Conservation (phyloP, 2,329 filamentous ascomycete genomes). For the Hypomyces rosellus region DNA sequence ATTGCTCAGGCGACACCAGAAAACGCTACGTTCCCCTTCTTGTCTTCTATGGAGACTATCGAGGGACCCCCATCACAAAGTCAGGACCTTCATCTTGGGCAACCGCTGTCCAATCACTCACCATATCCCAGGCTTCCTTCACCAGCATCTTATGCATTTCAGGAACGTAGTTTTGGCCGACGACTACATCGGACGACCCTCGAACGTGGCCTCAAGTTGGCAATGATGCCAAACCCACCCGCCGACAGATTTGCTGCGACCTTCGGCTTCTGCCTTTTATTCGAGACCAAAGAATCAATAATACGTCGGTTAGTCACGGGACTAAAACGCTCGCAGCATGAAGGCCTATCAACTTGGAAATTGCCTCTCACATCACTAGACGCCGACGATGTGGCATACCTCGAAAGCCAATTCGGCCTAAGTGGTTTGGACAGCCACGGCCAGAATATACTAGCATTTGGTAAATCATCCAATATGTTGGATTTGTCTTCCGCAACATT, state of each 20-base stretch:
- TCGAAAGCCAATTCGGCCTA: conserved; percentile 9
- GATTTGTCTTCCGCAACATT: conserved; percentile 41
- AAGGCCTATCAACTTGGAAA: conserved; percentile 51
- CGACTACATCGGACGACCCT: conserved; percentile 60
- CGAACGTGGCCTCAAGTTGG: conserved; percentile 56
- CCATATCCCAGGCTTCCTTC: conserved; percentile 32
- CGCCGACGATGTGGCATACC: conserved; percentile 61
- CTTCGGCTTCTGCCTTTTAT: conserved; percentile 65
- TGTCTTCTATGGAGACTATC: conserved; percentile 21
- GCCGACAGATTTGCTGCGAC: conserved; percentile 45
- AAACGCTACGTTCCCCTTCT: conserved; percentile 49
- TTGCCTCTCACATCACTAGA: conserved; percentile 61
- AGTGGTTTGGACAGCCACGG: conserved; percentile 1
- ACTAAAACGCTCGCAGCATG: conserved; percentile 26
- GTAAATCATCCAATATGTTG: conserved; percentile 18
- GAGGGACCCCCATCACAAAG: conserved; percentile 15
- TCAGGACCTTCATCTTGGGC: conserved; percentile 8
- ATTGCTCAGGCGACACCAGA: conserved; percentile 45
- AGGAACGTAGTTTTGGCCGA: conserved; percentile 63
- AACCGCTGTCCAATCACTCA: conserved; percentile 15
- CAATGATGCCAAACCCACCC: conserved; percentile 44
- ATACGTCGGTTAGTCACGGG: conserved; percentile 31
- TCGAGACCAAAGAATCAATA: conserved; percentile 46
- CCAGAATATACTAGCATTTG: conserved; percentile 10
- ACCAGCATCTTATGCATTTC: conserved; percentile 51